These are phyloP conservation scores for Populus alba DNA, from an alignment of 345 rosid species.

Conservation along the genomic window DNA sequence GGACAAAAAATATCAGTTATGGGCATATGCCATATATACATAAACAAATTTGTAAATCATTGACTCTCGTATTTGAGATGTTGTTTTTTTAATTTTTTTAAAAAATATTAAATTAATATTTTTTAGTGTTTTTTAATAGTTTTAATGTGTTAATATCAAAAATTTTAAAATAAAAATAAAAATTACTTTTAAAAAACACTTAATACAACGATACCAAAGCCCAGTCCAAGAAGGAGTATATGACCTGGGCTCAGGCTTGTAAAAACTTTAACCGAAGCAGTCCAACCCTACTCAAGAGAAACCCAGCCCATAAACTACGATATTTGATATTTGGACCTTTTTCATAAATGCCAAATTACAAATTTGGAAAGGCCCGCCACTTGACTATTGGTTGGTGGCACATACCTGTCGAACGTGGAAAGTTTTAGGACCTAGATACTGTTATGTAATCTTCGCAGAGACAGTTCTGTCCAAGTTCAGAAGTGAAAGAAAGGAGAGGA, in stretches of 20 bases:
- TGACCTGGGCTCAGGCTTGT: neutral
- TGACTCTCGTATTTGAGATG: too few species aligned
- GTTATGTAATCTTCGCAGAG: neutral
- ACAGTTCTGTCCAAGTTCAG: neutral
- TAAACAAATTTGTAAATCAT: neutral
- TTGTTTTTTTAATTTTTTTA: too few species aligned
- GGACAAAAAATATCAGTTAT: neutral
- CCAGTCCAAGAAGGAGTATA: neutral
- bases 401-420: neutral
- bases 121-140: too few species aligned
- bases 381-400: neutral
- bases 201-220: neutral
- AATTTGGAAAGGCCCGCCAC: neutral
- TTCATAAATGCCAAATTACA: neutral
- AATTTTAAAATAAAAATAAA: too few species aligned
- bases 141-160: too few species aligned
- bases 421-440: neutral
- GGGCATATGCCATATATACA: rapidly evolving
- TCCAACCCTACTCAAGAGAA: neutral
- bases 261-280: neutral
- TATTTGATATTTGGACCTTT: too few species aligned
- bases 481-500: neutral
- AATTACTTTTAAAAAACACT: too few species aligned
- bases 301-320: neutral
- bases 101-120: too few species aligned